Base-by-base conservation (phyloP, 176 grass and related monocot species). In the Cenchrus fungigraminus region DNA sequence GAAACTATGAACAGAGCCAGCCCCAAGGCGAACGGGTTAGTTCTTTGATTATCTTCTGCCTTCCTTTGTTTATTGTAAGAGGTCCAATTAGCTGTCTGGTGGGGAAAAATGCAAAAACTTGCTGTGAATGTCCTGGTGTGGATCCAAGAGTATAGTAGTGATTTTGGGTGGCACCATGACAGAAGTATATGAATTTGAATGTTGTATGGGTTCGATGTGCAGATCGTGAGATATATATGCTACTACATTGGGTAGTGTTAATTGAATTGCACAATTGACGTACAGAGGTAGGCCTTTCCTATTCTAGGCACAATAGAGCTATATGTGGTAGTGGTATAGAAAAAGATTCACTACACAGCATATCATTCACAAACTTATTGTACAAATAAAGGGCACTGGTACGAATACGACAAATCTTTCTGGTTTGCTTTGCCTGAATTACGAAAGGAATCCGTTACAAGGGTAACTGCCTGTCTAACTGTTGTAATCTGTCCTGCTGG, bases 11-110 rank as follows among this genome's bases (percentile, higher is more conserved):
- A 68, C 42, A 89, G 76, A 78, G 62, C 71, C 68, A 79, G 16
- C 79, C 61, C 90, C 60, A 97, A 74, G 78, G 34, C 80, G 13
- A 85, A 77, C 43, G 68, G 94, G 94, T 97, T 69, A 67, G 91
- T 83, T 57, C 17, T 61, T 25, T 57, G 19, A 70, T 58, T 55
- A 10, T 55, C 4, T 81, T 45, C 34, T 78, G 8, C 16, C 45
- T 50, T 65, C 6, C 20, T 44, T 81, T 81, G 65, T 70, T 81
- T 17, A 69, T 65, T 44, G 32, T 14, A 43, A 6, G 51, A 8
- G 15, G 12, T 9, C 12, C 28, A 25, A 16, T 31, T 73, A 31
- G 70, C 22, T 16, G 13, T 52, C 22, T 51, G 46, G 22, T 51
- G n/a, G 43, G 10, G 2, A 8, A 14, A 50, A 28, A 13, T 73